phyloP scores from a whole-genome alignment of 805 yeast species.

The Priceomyces carsonii region DNA sequence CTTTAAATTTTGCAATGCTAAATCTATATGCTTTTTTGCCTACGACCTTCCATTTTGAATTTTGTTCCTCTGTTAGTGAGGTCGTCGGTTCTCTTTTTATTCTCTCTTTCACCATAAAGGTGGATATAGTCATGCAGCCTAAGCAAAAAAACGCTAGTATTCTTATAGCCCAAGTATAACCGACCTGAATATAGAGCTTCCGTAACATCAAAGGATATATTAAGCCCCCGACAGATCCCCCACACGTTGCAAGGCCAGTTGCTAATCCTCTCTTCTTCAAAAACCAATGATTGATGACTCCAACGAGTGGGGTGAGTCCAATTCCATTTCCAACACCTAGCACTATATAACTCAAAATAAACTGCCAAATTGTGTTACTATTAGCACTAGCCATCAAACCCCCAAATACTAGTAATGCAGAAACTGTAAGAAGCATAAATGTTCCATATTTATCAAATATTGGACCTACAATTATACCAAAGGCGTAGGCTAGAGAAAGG shows the following conservation, averaged over 20 bases:
- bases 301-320: conserved; percentile 58
- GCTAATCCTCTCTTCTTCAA: conserved; percentile 52
- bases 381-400: conserved; percentile 59
- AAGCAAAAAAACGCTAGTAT: conserved; percentile 24
- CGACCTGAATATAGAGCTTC: conserved; percentile 24
- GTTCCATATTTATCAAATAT: conserved; percentile 66
- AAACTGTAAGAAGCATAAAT: conserved; percentile 43
- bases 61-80: background rate
- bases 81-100: background rate
- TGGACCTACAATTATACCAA: conserved; percentile 49
- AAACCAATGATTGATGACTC: conserved; percentile 70
- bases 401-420: conserved; percentile 41
- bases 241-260: conserved; percentile 28
- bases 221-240: conserved; percentile 35
- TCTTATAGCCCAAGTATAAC: conserved; percentile 32
- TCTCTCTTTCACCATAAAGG: conserved; percentile 30
- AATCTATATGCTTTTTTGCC: background rate
- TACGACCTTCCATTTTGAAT: background rate
- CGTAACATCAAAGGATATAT: conserved; percentile 28
- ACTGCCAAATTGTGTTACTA: conserved; percentile 55
- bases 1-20: conserved; percentile 29
- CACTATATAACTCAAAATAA: conserved; percentile 48
- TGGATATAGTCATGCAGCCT: conserved; percentile 22
- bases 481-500: conserved; percentile 27
- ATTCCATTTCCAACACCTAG: conserved; percentile 62